Base-by-base conservation (phyloP, 228 moss, liverwort and hornwort genomes). In the Sphagnum magellanicum region DNA sequence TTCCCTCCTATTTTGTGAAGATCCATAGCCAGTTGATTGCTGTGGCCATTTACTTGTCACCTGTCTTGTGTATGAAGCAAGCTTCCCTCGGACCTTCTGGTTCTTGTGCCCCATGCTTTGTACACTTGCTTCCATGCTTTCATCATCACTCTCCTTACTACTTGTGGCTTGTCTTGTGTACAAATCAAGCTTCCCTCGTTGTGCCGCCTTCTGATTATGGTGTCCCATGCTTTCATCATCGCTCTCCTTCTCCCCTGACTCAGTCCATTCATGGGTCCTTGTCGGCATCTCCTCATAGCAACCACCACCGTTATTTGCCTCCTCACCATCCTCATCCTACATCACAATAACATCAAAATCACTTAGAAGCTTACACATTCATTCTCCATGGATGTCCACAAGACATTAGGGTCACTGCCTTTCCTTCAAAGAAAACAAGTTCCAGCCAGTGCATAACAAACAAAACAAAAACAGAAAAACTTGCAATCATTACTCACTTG, bases 81-180 rank as follows among this genome's bases (percentile, higher is more conserved):
- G 68, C 72, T 92, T 89, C 55, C 84, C 91, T 11, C 88, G 71
- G 61, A 87, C 81, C 77, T 78, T 92, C 75, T 84, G 87, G 48
- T 83, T 78, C 60, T 80, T 87, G 68, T 72, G 85, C 71, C 86
- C 80, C 49, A 79, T 64, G 51, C 68, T 84, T 67, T 71, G 79
- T 68, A 70, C 84, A 47, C 77, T 81, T 66, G 77, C 72, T 65
- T 74, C 79, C 32, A 59, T 70, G 65, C 78, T 80, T 63, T 74
- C 81, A 64, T 78, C 76, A 58, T 83, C 92, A 50, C 67, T 75
- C 65, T 73, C 89, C 71, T 74, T 81, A 32, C 32, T 67, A 48
- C 70, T 80, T 14, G 79, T 75, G 66, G 75, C 83, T 47, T 77
- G 79, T 66, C 80, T 75, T 49, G 73, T 14, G 65, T 74, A 88